Percentiles rank a stretch among this genome's conserved stretches.
Evolutionary conservation across 1,284 basidiomycete genomes (phyloP).

Genomic region (Cryptococcus deneoformans): DNA sequence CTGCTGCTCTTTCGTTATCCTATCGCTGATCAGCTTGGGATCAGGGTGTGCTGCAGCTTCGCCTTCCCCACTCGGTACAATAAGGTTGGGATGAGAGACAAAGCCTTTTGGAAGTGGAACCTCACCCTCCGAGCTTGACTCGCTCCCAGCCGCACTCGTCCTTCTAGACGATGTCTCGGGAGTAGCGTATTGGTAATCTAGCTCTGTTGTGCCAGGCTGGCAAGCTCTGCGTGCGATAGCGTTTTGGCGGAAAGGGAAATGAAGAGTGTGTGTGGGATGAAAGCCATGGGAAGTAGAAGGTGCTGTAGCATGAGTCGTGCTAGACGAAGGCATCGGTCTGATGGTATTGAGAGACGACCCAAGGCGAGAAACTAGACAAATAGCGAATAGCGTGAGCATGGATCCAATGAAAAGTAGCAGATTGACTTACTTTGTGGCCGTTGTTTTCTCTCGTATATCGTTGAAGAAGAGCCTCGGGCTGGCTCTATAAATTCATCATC

Average conservation of each 20-base stretch:
- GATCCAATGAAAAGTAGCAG: neutral
- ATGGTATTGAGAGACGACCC: constrained; percentile 45
- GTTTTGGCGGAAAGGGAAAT: constrained; percentile 44
- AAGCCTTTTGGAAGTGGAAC: constrained; percentile 11
- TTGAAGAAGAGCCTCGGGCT: constrained; percentile 9
- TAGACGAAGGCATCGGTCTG: constrained; percentile 24
- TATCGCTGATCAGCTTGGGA: constrained; percentile 27
- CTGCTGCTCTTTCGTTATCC: constrained; percentile 40
- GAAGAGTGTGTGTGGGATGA: constrained; percentile 12
- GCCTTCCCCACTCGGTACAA: neutral
- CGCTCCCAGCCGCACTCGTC: neutral
- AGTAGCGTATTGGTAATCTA: constrained; percentile 31
- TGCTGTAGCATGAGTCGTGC: constrained; percentile 3
- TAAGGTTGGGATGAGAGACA: neutral
- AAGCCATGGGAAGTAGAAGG: constrained; percentile 1
- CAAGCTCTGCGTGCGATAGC: constrained; percentile 37
- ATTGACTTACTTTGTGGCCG: constrained; percentile 10
- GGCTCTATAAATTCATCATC: neutral
- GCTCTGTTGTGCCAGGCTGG: constrained; percentile 26
- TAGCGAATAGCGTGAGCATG: constrained; percentile 2
- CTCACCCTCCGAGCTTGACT: constrained; percentile 4
- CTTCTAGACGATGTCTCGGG: neutral
- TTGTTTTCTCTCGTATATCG: constrained; percentile 2
- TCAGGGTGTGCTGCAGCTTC: neutral
- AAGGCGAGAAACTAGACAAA: constrained; percentile 24